Percentiles rank a stretch among this genome's conserved stretches.
These are phyloP conservation scores for Hydnomerulius pinastri DNA, from an alignment of 768 basidiomycete species.

Conservation along the genomic window DNA sequence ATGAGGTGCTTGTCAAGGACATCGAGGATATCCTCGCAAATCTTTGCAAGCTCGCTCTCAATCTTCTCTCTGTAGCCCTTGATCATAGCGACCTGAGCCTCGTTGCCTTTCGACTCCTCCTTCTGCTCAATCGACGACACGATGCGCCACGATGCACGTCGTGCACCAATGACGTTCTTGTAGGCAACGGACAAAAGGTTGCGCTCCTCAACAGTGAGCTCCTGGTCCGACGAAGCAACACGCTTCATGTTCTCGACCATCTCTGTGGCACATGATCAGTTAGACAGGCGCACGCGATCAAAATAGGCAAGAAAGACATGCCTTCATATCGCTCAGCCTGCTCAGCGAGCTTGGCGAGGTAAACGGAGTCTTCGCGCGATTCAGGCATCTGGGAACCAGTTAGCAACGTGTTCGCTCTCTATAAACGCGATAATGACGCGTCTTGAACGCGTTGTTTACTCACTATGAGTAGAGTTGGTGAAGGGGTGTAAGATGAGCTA, in stretches of 20 bases:
- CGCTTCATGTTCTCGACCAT: slow-evolving; percentile 99
- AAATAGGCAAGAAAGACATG: slow-evolving; percentile 30
- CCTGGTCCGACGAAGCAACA: slow-evolving; percentile 96
- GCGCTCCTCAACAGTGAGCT: slow-evolving; percentile 97
- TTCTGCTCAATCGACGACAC: slow-evolving; percentile 99
- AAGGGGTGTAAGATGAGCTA: slow-evolving; percentile 21
- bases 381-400: slow-evolving; percentile 64
- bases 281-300: slow-evolving; percentile 15
- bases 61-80: slow-evolving; percentile 98
- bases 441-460: slow-evolving; percentile 39
- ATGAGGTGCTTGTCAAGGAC: slow-evolving; percentile 98
- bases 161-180: slow-evolving; percentile 99
- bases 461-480: slow-evolving; percentile 41
- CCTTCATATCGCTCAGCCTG: slow-evolving; percentile 99
- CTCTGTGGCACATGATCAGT: slow-evolving; percentile 47
- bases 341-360: slow-evolving; percentile 99
- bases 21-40: slow-evolving; percentile 97
- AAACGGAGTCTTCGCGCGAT: slow-evolving; percentile 92
- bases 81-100: slow-evolving; percentile 95
- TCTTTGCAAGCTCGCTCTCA: slow-evolving; percentile 93
- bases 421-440: slow-evolving; percentile 35
- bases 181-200: slow-evolving; percentile 97
- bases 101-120: slow-evolving; percentile 98
- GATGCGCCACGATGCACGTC: slow-evolving; percentile 97
- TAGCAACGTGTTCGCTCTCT: slow-evolving; percentile 17